Percentiles rank a stretch among this genome's conserved stretches.
Evolutionary conservation across 345 rosid genomes (phyloP).

Genomic region (Salix koriyanagi): DNA sequence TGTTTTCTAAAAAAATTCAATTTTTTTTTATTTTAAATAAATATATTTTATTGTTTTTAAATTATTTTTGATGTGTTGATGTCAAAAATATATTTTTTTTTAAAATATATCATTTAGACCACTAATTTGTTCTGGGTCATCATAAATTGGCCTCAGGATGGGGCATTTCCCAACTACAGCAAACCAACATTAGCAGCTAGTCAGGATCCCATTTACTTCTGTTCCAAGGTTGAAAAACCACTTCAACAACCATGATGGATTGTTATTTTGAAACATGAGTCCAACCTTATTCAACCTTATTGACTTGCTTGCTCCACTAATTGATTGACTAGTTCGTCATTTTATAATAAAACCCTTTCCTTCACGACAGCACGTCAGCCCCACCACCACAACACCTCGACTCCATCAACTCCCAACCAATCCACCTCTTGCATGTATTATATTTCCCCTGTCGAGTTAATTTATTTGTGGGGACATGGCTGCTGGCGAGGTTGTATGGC

Average conservation of each 20-base stretch:
- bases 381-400: not conserved
- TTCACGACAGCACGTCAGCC: not conserved
- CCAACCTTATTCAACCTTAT: not conserved
- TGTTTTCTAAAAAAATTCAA: no score
- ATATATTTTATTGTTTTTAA: no score
- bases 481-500: slow-evolving; percentile 4
- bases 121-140: no score
- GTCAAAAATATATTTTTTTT: no score
- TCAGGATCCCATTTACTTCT: slow-evolving; percentile 18
- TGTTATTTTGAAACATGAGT: slow-evolving; percentile 5
- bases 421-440: not conserved
- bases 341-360: not conserved
- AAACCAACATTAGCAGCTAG: not conserved
- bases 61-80: no score
- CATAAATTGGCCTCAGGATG: not conserved
- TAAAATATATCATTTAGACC: no score
- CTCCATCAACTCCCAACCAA: not conserved
- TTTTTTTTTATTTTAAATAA: no score
- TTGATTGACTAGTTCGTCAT: not conserved
- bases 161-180: slow-evolving; percentile 10
- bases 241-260: not conserved
- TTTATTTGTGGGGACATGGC: not conserved
- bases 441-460: not conserved
- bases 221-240: slow-evolving; percentile 11
- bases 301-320: not conserved